Evolutionary conservation across 257 asterid genomes (phyloP).

Genomic region (Fraxinus excelsior): DNA sequence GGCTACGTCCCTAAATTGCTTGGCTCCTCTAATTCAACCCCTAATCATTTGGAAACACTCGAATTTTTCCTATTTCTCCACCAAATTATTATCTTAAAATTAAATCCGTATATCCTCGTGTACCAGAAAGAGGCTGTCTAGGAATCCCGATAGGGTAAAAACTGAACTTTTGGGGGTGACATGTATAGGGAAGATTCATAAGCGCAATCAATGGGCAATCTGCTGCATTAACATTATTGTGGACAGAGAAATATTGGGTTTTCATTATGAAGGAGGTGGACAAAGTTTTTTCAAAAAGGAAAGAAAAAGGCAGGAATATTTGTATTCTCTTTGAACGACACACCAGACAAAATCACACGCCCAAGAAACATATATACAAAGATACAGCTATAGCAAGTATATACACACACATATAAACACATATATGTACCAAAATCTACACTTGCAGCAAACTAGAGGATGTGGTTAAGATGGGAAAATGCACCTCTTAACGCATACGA

Average conservation of each 20-base stretch:
- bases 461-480: constrained; percentile 10
- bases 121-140: background rate
- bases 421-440: background rate
- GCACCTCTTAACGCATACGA: constrained; percentile 43
- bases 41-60: constrained; percentile 44
- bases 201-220: constrained; percentile 76
- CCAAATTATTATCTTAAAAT: constrained; percentile 14
- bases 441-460: background rate
- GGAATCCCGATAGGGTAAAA: constrained; percentile 28
- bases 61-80: constrained; percentile 18
- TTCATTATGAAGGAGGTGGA: constrained; percentile 22
- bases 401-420: constrained; percentile 4
- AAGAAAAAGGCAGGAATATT: constrained; percentile 22
- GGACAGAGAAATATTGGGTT: constrained; percentile 31
- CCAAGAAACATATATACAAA: constrained; percentile 12
- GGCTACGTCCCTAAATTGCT: too few relatives aligned
- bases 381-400: constrained; percentile 10
- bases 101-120: background rate
- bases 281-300: constrained; percentile 30
- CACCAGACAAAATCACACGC: constrained; percentile 27
- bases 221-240: constrained; percentile 38
- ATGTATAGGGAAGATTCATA: constrained; percentile 46
- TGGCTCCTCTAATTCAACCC: constrained; percentile 57
- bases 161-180: constrained; percentile 24
- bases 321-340: constrained; percentile 29